These are phyloP conservation scores for Macrophomina pseudophaseolina DNA, from an alignment of 2,329 filamentous ascomycete species.

Conservation along the genomic window DNA sequence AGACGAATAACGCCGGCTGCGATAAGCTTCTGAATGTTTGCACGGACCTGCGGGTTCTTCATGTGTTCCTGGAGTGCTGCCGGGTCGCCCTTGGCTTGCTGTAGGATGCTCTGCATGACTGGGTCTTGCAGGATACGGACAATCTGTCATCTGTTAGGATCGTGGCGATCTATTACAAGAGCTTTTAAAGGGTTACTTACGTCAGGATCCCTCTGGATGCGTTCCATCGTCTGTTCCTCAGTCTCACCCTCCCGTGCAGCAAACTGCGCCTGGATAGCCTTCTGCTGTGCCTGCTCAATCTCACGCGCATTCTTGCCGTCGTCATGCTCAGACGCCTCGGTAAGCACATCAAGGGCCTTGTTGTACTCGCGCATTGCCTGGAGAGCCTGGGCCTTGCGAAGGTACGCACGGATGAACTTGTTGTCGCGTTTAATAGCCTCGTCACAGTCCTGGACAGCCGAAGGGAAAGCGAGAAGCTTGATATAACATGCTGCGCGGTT, in stretches of 20 bases:
- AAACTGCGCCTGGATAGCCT: slow-evolving; percentile 90
- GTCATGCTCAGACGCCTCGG: slow-evolving; percentile 79
- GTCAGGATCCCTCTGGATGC: slow-evolving; percentile 88
- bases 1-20: slow-evolving; percentile 90
- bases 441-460: slow-evolving; percentile 90
- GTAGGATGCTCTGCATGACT: slow-evolving; percentile 95
- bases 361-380: slow-evolving; percentile 99
- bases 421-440: slow-evolving; percentile 87
- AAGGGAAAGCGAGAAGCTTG: slow-evolving; percentile 95
- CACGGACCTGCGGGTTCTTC: slow-evolving; percentile 83
- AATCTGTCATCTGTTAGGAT: slow-evolving; percentile 59
- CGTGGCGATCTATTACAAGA: not conserved
- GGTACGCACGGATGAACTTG: slow-evolving; percentile 93
- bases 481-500: slow-evolving; percentile 97
- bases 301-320: slow-evolving; percentile 81
- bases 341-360: slow-evolving; percentile 88
- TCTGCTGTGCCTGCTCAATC: slow-evolving; percentile 93
- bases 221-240: slow-evolving; percentile 91
- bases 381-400: slow-evolving; percentile 93
- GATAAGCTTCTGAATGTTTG: slow-evolving; percentile 93
- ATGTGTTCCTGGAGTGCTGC: slow-evolving; percentile 95
- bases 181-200: slow-evolving; percentile 56
- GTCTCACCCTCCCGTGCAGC: slow-evolving; percentile 89
- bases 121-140: slow-evolving; percentile 92
- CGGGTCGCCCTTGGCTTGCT: slow-evolving; percentile 94